Percentiles rank a stretch among this genome's conserved stretches.
Evolutionary conservation across 768 basidiomycete genomes (phyloP).

Genomic region (Boletus subparvulus): DNA sequence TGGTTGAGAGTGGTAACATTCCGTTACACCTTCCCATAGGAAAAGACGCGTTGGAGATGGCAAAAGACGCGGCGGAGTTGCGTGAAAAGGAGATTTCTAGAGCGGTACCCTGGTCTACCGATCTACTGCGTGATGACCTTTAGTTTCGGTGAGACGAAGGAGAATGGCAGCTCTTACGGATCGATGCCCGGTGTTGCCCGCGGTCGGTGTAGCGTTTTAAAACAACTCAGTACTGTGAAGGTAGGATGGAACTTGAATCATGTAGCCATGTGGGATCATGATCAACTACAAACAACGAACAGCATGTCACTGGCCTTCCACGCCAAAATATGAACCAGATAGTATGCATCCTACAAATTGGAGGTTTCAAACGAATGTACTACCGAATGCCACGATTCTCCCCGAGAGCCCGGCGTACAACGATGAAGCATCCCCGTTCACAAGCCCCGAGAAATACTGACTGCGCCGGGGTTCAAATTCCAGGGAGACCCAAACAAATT

Average conservation of each 20-base stretch:
- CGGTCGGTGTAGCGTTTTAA: no score
- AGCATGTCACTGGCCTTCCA: neutral
- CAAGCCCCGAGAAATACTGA: neutral
- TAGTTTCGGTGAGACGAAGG: neutral
- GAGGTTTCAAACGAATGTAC: slow-evolving; percentile 13
- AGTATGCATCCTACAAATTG: slow-evolving; percentile 19
- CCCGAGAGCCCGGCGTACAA: slow-evolving; percentile 11
- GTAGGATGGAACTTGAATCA: no score
- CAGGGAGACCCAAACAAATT: slow-evolving; percentile 16
- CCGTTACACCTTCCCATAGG: slow-evolving; percentile 15
- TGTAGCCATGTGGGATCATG: no score
- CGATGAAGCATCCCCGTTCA: neutral
- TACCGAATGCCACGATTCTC: neutral
- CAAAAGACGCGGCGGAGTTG: neutral
- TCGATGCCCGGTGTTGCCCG: no score
- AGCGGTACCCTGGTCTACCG: slow-evolving; percentile 6
- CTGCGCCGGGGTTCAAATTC: neutral
- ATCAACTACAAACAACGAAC: no score
- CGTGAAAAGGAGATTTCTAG: neutral
- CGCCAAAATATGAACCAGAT: slow-evolving; percentile 1
- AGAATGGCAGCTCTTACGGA: no score
- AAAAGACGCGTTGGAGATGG: slow-evolving; percentile 7
- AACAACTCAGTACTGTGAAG: no score
- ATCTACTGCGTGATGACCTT: slow-evolving; percentile 7
- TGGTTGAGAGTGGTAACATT: slow-evolving; percentile 5